These are phyloP conservation scores for Haematococcus sp. DNA, from an alignment of 139 green algal genomes.

Conservation along the genomic window DNA sequence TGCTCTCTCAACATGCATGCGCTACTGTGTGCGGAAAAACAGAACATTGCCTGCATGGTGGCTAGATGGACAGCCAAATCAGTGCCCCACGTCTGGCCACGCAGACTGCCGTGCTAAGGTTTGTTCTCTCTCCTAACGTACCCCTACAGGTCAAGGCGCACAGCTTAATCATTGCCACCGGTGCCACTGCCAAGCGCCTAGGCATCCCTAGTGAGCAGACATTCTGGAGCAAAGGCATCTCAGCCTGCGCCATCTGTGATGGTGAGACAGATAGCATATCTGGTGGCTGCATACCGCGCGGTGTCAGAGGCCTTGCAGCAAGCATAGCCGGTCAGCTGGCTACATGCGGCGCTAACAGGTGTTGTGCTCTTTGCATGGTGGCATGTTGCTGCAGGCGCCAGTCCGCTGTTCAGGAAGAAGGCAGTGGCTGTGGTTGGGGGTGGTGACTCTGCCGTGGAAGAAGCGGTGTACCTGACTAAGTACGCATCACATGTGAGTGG, in stretches of 20 bases:
- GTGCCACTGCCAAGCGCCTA: conserved; percentile 87
- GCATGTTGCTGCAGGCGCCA: conserved; percentile 47
- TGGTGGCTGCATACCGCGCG: background rate
- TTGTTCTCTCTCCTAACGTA: conserved; percentile 4
- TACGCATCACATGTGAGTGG: conserved; percentile 57
- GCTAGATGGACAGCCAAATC: too few relatives aligned
- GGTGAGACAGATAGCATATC: conserved; percentile 39
- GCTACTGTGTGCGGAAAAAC: background rate
- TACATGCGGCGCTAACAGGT: too few relatives aligned
- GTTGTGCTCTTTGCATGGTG: too few relatives aligned
- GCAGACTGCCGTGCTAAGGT: background rate
- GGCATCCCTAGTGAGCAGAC: conserved; percentile 82
- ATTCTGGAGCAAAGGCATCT: conserved; percentile 94
- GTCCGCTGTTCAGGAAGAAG: conserved; percentile 75
- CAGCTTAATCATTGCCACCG: conserved; percentile 93
- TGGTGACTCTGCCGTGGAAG: conserved; percentile 93
- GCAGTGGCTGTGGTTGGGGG: conserved; percentile 95
- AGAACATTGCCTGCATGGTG: too few relatives aligned
- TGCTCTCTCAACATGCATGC: too few relatives aligned
- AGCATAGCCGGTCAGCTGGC: too few relatives aligned
- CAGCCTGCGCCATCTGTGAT: conserved; percentile 97
- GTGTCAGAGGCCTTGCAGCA: too few relatives aligned
- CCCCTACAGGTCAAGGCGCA: conserved; percentile 62
- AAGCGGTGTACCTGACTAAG: conserved; percentile 98
- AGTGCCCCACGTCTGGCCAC: too few relatives aligned